Conservation (phyloP, 2,329 filamentous ascomycete genomes). For the Claviceps sp. region DNA sequence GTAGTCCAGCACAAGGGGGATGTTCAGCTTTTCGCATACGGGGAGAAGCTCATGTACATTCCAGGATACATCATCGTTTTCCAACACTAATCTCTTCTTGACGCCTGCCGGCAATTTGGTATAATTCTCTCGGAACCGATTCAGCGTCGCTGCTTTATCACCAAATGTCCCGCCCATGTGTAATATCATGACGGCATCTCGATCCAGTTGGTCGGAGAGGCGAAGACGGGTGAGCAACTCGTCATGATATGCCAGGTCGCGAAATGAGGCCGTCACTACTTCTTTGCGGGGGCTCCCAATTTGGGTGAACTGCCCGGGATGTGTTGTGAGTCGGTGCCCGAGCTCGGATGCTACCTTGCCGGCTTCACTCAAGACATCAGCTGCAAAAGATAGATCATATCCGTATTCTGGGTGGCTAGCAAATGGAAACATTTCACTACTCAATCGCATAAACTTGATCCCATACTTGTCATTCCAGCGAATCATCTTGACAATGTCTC, state of each 20-base stretch:
- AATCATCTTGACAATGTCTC: constrained; percentile 74
- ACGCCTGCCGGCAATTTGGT: constrained; percentile 49
- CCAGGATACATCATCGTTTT: constrained; percentile 92
- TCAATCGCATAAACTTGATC: constrained; percentile 85
- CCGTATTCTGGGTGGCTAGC: constrained; percentile 80
- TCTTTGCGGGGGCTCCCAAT: constrained; percentile 67
- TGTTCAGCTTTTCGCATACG: constrained; percentile 84
- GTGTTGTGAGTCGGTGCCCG: constrained; percentile 75
- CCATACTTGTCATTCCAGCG: constrained; percentile 85
- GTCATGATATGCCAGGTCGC: constrained; percentile 78
- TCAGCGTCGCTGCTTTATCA: constrained; percentile 66
- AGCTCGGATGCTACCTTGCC: constrained; percentile 65
- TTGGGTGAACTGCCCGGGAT: constrained; percentile 89
- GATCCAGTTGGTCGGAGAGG: constrained; percentile 63
- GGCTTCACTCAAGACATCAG: constrained; percentile 60
- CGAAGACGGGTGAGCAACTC: constrained; percentile 69
- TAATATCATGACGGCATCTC: constrained; percentile 85
- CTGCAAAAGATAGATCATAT: constrained; percentile 74
- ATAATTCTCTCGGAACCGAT: constrained; percentile 69
- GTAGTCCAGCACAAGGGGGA: constrained; percentile 82
- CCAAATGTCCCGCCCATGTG: constrained; percentile 89
- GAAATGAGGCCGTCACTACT: constrained; percentile 62
- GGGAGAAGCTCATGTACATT: constrained; percentile 84
- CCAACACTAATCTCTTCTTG: constrained; percentile 71
- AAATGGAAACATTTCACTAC: constrained; percentile 95